Base-by-base conservation (phyloP, 2,329 filamentous ascomycete genomes). In the Elsinoe ampelina region DNA sequence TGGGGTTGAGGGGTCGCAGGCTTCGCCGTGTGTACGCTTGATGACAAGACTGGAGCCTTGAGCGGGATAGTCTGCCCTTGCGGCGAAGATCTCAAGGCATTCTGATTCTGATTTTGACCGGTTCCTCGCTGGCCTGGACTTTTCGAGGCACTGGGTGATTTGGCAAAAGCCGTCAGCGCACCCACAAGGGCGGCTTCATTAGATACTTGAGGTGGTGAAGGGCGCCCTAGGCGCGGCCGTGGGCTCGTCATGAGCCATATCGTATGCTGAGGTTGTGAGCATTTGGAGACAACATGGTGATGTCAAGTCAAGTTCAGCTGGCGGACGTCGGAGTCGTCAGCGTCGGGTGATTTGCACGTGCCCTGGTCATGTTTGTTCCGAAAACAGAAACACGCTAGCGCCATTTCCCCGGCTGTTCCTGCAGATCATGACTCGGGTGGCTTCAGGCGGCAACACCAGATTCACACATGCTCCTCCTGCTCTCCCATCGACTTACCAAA, bases 201-300 rank as follows among this genome's bases (percentile, higher is more conserved):
- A 48, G 54, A 56, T 12, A 17, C 22, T 19, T 26, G 54, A n/a
- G 54, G 41, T 17, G 54, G 54, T 47, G 39, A 22, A 12, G 42
- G 54, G 54, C 54, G 54, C 42, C 39, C 39, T 45, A 39, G 41
- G 42, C 54, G 54, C 54, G 47, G 54, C 5, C 54, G 54, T 56
- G 54, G 41, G 42, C 39, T 45, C 54, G 54, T 56, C 54, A 56
- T 56, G 54, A 56, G 54, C 54, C 54, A 56, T 56, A 39, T 26
- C 32, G 41, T 48, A 20, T 43, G 38, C 30, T 55, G 6, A 12
- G 13, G 39, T 30, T n/a, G 20, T 17, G 54, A 45, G 52, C 26
- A 45, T 32, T n/a, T 3, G 15, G 32, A 17, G 36, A 11, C 5
- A 34, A 17, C 15, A 32, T 55, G 38, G 22, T 35, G 36, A 26